Conservation (phyloP, 1,284 basidiomycete genomes). For the Cystobasidiaceae sp. region DNA sequence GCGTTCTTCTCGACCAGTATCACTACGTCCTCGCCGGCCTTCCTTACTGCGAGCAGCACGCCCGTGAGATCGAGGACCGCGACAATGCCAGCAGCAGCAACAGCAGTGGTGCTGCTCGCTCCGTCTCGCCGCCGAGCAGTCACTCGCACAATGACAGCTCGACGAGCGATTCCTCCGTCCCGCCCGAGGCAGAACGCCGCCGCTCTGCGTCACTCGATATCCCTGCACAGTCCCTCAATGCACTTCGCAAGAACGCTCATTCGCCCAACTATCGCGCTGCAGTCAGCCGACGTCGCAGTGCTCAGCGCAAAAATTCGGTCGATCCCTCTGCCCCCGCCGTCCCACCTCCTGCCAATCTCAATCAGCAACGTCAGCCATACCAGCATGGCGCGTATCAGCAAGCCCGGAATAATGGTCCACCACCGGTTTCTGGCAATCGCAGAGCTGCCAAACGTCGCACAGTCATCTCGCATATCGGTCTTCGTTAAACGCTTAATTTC, state of each 20-base stretch:
- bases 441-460: slow-evolving; percentile 30
- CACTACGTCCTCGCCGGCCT: slow-evolving; percentile 41
- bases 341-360: background rate
- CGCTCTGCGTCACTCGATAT: slow-evolving; percentile 5
- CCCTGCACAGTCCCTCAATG: slow-evolving; percentile 11
- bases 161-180: background rate
- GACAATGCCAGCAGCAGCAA: background rate
- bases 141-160: background rate
- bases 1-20: slow-evolving; percentile 39
- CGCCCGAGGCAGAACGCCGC: background rate
- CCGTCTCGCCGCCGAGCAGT: background rate
- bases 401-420: background rate
- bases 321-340: background rate
- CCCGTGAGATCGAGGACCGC: slow-evolving; percentile 21
- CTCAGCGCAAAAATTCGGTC: background rate
- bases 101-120: too few relatives aligned
- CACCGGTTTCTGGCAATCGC: background rate
- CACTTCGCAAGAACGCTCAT: slow-evolving; percentile 22
- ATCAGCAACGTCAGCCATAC: background rate
- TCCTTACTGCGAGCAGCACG: slow-evolving; percentile 43
- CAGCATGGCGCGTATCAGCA: background rate
- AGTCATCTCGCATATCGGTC: slow-evolving; percentile 18
- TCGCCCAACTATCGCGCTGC: slow-evolving; percentile 21
- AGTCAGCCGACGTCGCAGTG: background rate
- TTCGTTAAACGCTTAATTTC: too few relatives aligned